Evolutionary conservation across 495 filamentous ascomycete species (phyloP), one percentile per base, ranked within the genome.

Genomic region (Daldinia concentrica): DNA sequence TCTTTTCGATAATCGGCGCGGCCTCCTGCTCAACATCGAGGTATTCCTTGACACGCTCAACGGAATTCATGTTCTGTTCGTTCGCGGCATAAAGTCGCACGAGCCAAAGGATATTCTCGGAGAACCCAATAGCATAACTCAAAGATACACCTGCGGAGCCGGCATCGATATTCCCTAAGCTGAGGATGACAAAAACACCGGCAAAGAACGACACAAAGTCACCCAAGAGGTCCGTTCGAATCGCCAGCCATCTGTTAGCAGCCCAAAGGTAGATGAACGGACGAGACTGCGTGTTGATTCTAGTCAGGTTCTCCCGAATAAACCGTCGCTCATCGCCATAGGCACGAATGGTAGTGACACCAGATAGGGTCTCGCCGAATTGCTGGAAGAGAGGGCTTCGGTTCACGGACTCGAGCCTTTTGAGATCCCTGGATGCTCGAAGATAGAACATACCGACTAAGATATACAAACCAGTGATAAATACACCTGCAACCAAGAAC

Each of bases 1-100:
- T 91, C 48, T 97, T 88, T 36, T 92, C 88, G 52, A 97, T 89
- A 66, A 97, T 84, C 7, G 91, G 83, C 4, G 82, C 83, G 0
- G 96, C 94, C 79, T 99, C 96, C 74, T 98, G 95, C 74, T 98
- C 95, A 3, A 98, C 91, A 30, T 98, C 94, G 11, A 99, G 87
- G 74, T 98, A 99, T 80, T 99, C 95, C 76, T 94, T 93, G 72
- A 99, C 91, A 61, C 96, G 91, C 81, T 99, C 96, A n/a, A 99
- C 94, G 1, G 94, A 95, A 81, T 99, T 99, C 96, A 99, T 98
- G 79, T 97, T 98, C 81, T 98, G 96, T 78, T 99, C 96, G 73
- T 98, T 97, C 75, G 92, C 86, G 0, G 95, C 90, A 74, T 98
- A 99, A n/a, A 98, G 85, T 22, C 96, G 88, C 27, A 98, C 94